A percentile compares a stretch with the other conserved stretches of the same genome.
phyloP scores from a whole-genome alignment of 306 rosid genomes.

The Argentina anserina region DNA sequence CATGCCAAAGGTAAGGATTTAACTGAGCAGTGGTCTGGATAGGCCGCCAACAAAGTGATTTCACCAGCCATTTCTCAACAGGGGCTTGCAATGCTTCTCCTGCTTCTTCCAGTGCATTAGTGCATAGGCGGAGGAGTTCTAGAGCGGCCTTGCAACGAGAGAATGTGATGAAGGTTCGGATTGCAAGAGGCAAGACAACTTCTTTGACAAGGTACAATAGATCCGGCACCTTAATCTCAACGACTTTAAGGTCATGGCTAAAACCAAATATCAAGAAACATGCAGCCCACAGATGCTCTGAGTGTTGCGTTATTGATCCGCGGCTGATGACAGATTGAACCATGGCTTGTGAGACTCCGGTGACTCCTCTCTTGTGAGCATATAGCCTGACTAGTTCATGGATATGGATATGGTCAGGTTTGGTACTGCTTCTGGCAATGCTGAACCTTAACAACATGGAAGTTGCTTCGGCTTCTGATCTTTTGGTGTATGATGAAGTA shows the following conservation, averaged over 20 bases:
- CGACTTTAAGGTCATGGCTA: slow-evolving; percentile 64
- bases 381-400: slow-evolving; percentile 61
- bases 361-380: slow-evolving; percentile 55
- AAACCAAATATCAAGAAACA: slow-evolving; percentile 77
- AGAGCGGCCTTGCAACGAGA: slow-evolving; percentile 72
- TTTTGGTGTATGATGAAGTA: slow-evolving; percentile 52
- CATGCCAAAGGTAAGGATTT: slow-evolving; percentile 90
- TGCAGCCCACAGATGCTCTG: slow-evolving; percentile 81
- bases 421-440: slow-evolving; percentile 60
- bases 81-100: slow-evolving; percentile 80
- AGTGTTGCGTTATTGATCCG: slow-evolving; percentile 46
- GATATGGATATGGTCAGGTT: slow-evolving; percentile 50
- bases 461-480: slow-evolving; percentile 76
- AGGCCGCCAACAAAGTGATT: slow-evolving; percentile 78
- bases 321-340: slow-evolving; percentile 61
- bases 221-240: slow-evolving; percentile 67
- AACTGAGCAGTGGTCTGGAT: slow-evolving; percentile 75
- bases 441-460: slow-evolving; percentile 75
- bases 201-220: slow-evolving; percentile 55
- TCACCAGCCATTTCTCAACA: slow-evolving; percentile 74
- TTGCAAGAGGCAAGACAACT: slow-evolving; percentile 72
- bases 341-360: slow-evolving; percentile 65
- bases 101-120: slow-evolving; percentile 74
- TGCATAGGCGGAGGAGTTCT: slow-evolving; percentile 78
- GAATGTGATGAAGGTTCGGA: slow-evolving; percentile 66